Base-by-base conservation (phyloP, 2,329 filamentous ascomycete genomes). In the Pseudocercospora fijiensis region DNA sequence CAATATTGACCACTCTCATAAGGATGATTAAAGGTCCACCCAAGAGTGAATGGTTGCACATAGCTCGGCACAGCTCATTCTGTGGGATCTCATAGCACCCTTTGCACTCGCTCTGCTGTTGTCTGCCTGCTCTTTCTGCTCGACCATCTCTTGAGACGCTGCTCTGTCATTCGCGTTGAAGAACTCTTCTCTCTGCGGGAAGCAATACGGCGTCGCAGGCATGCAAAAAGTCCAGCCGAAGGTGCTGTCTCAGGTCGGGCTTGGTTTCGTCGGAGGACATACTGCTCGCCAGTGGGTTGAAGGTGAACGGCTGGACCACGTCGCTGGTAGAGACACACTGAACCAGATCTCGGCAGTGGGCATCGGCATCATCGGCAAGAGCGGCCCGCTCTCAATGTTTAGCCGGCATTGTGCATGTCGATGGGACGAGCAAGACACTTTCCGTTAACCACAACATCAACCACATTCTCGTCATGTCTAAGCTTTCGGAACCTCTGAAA, bases 401-500 rank as follows among this genome's bases (percentile, higher is more conserved):
- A 37, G 33, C 33, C 33, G 33, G 33, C 33, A 37, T 37, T 37
- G 13, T 37, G 33, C 33, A 37, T 37, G 13, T 33, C 10, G 9
- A 33, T 3, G 9, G 2, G 30, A 13, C 30, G 30, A 33, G 10
- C 30, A 33, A 33, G 3, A 37, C 6, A 6, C 13, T 37, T 37
- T 37, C 33, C 13, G 6, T n/a, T 4, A n/a, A 16, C 33, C 33
- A 37, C 33, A 37, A 37, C 37, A 16, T 18, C 37, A 41, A 41
- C 16, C 4, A 16, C 1, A 41, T 6, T 7, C 11, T n/a, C 22
- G 16, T 41, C 59, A 92, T 91, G 89, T 87, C 89, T 6, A 92
- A 90, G 76, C 83, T 94, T 20, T 90, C 89, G 1, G 81, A 85
- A 1, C 79, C 85, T 57, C 82, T 94, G 70, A 93, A 92, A 78